Base-by-base conservation (phyloP, 1,284 basidiomycete species). In the Ceratobasidium sp. region DNA sequence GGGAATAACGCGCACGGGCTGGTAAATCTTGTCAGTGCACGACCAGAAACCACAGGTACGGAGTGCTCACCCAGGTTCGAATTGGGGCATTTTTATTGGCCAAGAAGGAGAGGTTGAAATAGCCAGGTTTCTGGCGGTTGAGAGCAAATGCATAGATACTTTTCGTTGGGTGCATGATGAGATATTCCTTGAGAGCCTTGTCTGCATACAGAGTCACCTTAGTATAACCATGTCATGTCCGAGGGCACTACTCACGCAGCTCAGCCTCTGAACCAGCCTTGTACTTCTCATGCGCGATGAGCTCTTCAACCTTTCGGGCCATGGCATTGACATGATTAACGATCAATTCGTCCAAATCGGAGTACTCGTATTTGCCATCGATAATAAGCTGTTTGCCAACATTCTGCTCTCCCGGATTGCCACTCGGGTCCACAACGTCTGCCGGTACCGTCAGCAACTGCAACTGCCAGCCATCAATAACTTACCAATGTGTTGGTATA, bases 241-340 rank as follows among this genome's bases (percentile, higher is more conserved):
- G 18, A 33, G 54, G 38, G 11, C 18, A 51, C 40, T 42, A 86
- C 94, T 81, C 77, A 96, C 94, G 92, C 71, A 99, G 86, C 77
- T 97, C 92, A 75, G 94, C 89, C 80, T 95, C 92, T 30, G 91
- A 86, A 25, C 90, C 90, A 58, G 88, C 88, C 81, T 96, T 95
- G 86, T 92, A 99, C 81, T 98, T 98, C 79, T 99, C 97, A 79
- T 96, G 94, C 59, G 90, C 87, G 88, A 95, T 95, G 75, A 99
- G 83, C 80, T 98, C 95, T 79, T 98, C 96, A 4, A 98, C 92
- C 78, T 94, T 92, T 72, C 93, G 88, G 59, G 92, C 91, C 85
- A 96, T 97, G 9, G 96, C 92, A 83, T 95, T 92, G 69, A 99
- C 90, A 80, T 99, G 96, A 78, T 95, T 96, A 80, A 98, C 95